Evolutionary conservation across 768 basidiomycete genomes (phyloP).

Genomic region (Daedaleopsis nitida): DNA sequence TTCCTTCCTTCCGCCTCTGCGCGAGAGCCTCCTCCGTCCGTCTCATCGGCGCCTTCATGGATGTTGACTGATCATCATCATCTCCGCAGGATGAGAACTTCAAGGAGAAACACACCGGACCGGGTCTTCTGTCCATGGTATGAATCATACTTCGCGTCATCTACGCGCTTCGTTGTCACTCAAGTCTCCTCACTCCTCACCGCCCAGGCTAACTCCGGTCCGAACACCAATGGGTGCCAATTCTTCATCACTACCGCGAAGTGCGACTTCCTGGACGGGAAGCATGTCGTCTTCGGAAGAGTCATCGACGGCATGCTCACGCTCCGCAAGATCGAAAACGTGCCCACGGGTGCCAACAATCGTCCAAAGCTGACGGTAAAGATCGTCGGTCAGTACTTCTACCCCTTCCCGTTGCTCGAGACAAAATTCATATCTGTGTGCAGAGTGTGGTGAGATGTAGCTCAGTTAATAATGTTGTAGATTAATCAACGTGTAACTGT

Average conservation of each 20-base stretch:
- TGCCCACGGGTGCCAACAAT: slow-evolving; percentile 89
- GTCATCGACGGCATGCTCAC: slow-evolving; percentile 95
- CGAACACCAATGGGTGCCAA: slow-evolving; percentile 92
- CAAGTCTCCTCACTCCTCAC: slow-evolving; percentile 1
- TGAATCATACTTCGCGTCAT: slow-evolving; percentile 11
- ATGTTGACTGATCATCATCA: not conserved
- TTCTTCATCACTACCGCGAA: slow-evolving; percentile 97
- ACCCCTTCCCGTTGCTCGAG: not conserved
- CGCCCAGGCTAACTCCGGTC: slow-evolving; percentile 90
- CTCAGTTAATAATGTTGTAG: not conserved
- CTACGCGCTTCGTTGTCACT: slow-evolving; percentile 1
- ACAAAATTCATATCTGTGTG: not conserved
- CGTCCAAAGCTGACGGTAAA: slow-evolving; percentile 87
- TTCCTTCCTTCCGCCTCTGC: not conserved
- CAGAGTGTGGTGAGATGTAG: slow-evolving; percentile 45
- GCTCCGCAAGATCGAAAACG: slow-evolving; percentile 94
- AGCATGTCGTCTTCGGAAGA: slow-evolving; percentile 91
- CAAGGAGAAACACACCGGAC: slow-evolving; percentile 80
- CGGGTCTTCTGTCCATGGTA: slow-evolving; percentile 93
- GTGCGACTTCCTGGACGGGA: slow-evolving; percentile 94
- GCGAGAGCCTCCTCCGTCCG: not conserved
- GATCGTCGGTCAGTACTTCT: slow-evolving; percentile 65
- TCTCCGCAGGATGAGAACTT: slow-evolving; percentile 88
- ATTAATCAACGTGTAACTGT: not conserved
- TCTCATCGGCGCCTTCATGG: not conserved